Evolutionary conservation across 352 stramenopile species (phyloP).

Genomic region (Pythium grandisporangium): DNA sequence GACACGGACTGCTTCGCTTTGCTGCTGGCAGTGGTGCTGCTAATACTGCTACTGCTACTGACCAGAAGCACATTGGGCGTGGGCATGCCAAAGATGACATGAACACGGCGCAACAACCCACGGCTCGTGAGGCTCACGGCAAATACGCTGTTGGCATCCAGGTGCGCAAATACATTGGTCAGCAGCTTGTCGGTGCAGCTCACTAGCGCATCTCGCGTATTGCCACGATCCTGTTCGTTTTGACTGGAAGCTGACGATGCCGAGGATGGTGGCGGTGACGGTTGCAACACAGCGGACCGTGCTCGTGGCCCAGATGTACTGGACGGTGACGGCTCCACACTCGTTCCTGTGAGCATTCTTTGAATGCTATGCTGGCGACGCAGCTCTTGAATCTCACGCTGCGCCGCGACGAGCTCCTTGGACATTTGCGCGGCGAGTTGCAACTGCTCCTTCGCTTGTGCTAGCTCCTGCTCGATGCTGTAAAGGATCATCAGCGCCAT

Average conservation of each 20-base stretch:
- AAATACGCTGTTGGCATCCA: conserved; percentile 68
- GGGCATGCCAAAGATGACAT: conserved; percentile 54
- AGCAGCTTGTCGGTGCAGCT: conserved; percentile 41
- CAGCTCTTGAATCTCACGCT: conserved; percentile 70
- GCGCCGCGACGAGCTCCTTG: conserved; percentile 53
- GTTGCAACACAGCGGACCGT: conserved; percentile 11
- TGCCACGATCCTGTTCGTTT: not conserved
- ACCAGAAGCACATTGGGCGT: conserved; percentile 16
- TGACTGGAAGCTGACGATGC: too few species aligned
- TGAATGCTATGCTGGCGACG: conserved; percentile 63
- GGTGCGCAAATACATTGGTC: conserved; percentile 54
- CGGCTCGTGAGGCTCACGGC: conserved; percentile 53
- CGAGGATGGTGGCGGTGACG: conserved; percentile 1
- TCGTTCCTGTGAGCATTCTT: conserved; percentile 31
- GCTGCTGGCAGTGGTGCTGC: conserved; percentile 1
- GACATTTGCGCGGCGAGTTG: conserved; percentile 38
- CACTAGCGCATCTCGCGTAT: conserved; percentile 15
- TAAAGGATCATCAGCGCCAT: not conserved
- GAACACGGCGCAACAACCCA: conserved; percentile 40
- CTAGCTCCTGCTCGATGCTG: conserved; percentile 55
- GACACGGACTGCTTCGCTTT: too few species aligned
- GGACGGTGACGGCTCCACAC: conserved; percentile 7
- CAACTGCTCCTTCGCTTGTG: conserved; percentile 46
- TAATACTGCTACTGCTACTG: too few species aligned
- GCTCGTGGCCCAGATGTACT: too few species aligned